phyloP scores from a whole-genome alignment of 108 stramenopile genomes.

The Schizochytrium sp. region DNA sequence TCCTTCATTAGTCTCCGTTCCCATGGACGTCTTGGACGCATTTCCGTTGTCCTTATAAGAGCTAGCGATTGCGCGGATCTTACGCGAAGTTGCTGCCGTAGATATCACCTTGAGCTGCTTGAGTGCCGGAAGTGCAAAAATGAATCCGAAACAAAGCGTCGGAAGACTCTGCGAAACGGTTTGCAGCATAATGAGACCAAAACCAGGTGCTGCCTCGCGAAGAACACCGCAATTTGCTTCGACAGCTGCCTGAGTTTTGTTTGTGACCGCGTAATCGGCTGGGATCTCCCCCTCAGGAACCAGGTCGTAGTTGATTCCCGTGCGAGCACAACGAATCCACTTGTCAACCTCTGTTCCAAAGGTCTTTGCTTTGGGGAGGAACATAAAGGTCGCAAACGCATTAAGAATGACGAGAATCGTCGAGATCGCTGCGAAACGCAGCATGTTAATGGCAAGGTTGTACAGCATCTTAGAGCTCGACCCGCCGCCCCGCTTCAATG shows the following conservation, averaged over 20 bases:
- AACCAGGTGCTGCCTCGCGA: not conserved
- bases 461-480: not conserved
- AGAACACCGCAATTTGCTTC: not conserved
- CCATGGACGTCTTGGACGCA: too few relatives aligned
- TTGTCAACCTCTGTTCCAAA: not conserved
- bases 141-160: not conserved
- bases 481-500: not conserved
- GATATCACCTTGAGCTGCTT: not conserved
- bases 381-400: not conserved
- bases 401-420: not conserved
- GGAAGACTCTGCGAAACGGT: not conserved
- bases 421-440: not conserved
- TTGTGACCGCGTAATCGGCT: not conserved
- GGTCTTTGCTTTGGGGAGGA: not conserved
- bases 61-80: too few relatives aligned
- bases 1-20: too few relatives aligned
- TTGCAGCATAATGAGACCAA: not conserved
- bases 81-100: too few relatives aligned
- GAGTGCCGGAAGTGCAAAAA: not conserved
- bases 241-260: not conserved
- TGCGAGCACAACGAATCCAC: not conserved
- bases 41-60: too few relatives aligned
- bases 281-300: not conserved
- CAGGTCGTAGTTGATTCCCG: not conserved
- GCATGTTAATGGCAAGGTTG: not conserved